Base-by-base conservation (phyloP, 129 eudicot genomes). In the Flaveria ramosissima region DNA sequence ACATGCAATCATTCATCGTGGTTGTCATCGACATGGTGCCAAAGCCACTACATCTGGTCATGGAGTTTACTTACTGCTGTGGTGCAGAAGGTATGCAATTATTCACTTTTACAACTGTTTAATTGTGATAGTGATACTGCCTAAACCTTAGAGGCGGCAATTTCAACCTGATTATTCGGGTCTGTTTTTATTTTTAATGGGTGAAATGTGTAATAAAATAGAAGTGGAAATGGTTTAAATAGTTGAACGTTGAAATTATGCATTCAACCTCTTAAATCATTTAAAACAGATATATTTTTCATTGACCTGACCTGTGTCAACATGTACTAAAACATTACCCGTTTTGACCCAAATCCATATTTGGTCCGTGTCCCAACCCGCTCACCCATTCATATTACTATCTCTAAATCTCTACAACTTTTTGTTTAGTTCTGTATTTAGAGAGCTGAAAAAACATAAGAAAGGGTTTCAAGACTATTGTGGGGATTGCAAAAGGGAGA, bases 11-110 rank as follows among this genome's bases (percentile, higher is more conserved):
- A 82, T 94, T 86, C 97, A 94, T 66, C 93, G 97, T 68, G 98
- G 98, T 52, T 97, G 98, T 53, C 98, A 91, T 84, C 86, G 97
- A 42, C 98, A 89, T 84, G 97, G 97, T 86, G 98, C 97, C 67
- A 86, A 90, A 85, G 98, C 98, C 56, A 94, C 97, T 61, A 91
- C 92, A 60, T 75, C 88, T 17, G 98, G 98, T 27, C 81, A 81
- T 76, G 86, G 98, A 74, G 66, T 84, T 10, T 89, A 94, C 78
- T 83, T 91, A 70, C 70, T 94, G 20, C 39, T 94, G 71, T 94
- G 98, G 98, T 94, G 98, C 79, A 91, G 69, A 63, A 63, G 69
- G 69, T 63, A 15, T 30, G 23, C 10, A 7, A 2, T 64, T 59
- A 17, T 16, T 9, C 16, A 48, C 9, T 13, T 46, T 26, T 45